A percentile compares a stretch with the other conserved stretches of the same genome.
Evolutionary conservation across 2,329 filamentous ascomycete genomes (phyloP).

Genomic region (Penicillium brevicompactum): DNA sequence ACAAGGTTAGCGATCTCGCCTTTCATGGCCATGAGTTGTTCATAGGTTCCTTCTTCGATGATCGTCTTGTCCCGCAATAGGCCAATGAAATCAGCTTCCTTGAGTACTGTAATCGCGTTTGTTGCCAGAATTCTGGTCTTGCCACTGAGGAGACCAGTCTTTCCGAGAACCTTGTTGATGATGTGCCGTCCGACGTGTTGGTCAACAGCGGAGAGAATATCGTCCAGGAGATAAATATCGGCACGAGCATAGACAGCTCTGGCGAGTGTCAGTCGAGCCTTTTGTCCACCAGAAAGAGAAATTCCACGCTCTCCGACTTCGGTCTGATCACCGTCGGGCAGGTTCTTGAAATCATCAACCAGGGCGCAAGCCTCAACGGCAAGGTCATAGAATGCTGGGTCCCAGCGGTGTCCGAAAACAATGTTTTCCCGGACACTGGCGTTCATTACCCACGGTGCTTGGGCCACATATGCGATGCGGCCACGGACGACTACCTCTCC

Average conservation of each 20-base stretch:
- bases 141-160: constrained; percentile 75
- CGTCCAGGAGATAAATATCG: constrained; percentile 94
- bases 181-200: constrained; percentile 94
- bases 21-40: constrained; percentile 90
- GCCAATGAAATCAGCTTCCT: constrained; percentile 85
- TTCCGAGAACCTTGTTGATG: constrained; percentile 89
- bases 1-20: constrained; percentile 85
- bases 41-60: constrained; percentile 85
- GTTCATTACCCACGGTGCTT: constrained; percentile 96
- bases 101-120: constrained; percentile 88
- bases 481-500: constrained; percentile 83
- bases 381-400: constrained; percentile 90
- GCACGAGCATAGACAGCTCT: constrained; percentile 93
- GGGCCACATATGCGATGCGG: constrained; percentile 84
- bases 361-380: constrained; percentile 91
- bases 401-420: constrained; percentile 91
- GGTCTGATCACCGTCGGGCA: constrained; percentile 95
- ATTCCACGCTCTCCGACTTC: constrained; percentile 97
- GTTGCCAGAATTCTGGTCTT: constrained; percentile 94
- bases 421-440: constrained; percentile 97
- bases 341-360: constrained; percentile 82
- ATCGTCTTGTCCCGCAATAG: constrained; percentile 82
- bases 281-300: constrained; percentile 92
- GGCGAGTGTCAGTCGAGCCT: constrained; percentile 87
- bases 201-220: constrained; percentile 95